Conservation (phyloP, 73 alveolate species). For the Durusdinium trenchii region DNA sequence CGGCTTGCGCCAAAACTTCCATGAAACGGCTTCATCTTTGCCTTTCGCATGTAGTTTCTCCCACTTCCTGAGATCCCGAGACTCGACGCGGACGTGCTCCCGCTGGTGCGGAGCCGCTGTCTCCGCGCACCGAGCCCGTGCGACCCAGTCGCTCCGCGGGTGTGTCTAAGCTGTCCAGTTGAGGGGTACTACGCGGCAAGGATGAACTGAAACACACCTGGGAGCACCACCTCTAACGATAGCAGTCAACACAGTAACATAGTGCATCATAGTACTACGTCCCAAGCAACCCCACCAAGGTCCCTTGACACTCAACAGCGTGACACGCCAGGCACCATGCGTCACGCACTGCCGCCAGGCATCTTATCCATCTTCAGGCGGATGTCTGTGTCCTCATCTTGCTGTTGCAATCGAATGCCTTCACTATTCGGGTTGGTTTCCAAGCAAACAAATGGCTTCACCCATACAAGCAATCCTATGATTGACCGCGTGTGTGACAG, state of each 20-base stretch:
- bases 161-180: no score
- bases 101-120: no score
- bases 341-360: neutral
- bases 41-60: conserved; percentile 47
- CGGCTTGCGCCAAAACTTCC: conserved; percentile 71
- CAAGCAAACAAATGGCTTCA: neutral
- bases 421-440: neutral
- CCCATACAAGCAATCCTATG: neutral
- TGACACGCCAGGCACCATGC: neutral
- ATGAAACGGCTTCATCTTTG: conserved; percentile 25
- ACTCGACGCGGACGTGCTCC: no score
- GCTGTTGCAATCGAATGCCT: neutral
- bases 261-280: no score
- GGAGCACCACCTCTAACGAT: no score
- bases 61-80: conserved; percentile 37
- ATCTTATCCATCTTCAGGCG: conserved; percentile 9
- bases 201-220: no score
- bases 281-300: no score
- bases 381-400: conserved; percentile 46
- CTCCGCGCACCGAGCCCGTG: no score
- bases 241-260: no score
- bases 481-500: neutral
- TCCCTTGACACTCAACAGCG: no score
- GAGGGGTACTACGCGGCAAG: no score
- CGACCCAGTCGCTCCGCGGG: no score